These are phyloP conservation scores for Paxillus ammoniavirescens DNA, from an alignment of 768 basidiomycete species.

Conservation along the genomic window DNA sequence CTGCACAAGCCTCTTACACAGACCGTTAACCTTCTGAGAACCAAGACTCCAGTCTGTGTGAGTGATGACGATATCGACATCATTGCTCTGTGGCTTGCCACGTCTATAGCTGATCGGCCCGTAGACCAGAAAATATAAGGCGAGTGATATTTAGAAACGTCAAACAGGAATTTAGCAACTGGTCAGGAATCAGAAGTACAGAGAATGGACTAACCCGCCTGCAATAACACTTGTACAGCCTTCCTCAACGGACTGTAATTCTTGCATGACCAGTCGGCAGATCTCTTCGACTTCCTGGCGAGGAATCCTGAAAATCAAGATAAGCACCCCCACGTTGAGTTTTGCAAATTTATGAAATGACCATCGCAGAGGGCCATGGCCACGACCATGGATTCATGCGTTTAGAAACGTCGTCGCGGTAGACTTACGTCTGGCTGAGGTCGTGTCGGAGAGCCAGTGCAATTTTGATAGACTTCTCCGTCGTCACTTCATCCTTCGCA, in stretches of 20 bases:
- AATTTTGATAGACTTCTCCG: slow-evolving; percentile 49
- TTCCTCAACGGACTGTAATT: slow-evolving; percentile 57
- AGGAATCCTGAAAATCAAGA: slow-evolving; percentile 53
- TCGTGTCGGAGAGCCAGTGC: slow-evolving; percentile 61
- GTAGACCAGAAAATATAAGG: background rate
- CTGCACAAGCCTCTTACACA: slow-evolving; percentile 60
- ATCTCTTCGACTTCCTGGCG: slow-evolving; percentile 80
- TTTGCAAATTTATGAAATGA: background rate
- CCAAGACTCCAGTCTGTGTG: slow-evolving; percentile 52
- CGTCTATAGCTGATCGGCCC: slow-evolving; percentile 64
- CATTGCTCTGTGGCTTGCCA: slow-evolving; percentile 78
- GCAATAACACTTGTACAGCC: slow-evolving; percentile 76
- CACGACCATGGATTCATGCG: background rate
- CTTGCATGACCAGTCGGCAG: slow-evolving; percentile 59
- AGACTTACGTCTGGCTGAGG: slow-evolving; percentile 44
- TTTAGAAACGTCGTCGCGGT: background rate
- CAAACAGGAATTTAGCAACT: background rate
- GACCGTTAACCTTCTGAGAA: slow-evolving; percentile 50
- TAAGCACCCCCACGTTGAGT: background rate
- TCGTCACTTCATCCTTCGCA: slow-evolving; percentile 22
- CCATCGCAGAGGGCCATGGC: background rate
- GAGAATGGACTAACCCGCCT: slow-evolving; percentile 61
- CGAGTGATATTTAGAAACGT: background rate
- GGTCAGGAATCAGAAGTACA: background rate
- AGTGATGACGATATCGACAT: slow-evolving; percentile 88